Evolutionary conservation across 352 stramenopile species (phyloP), one percentile per base, ranked within the genome.

Genomic region (Nothophytophthora sp.): DNA sequence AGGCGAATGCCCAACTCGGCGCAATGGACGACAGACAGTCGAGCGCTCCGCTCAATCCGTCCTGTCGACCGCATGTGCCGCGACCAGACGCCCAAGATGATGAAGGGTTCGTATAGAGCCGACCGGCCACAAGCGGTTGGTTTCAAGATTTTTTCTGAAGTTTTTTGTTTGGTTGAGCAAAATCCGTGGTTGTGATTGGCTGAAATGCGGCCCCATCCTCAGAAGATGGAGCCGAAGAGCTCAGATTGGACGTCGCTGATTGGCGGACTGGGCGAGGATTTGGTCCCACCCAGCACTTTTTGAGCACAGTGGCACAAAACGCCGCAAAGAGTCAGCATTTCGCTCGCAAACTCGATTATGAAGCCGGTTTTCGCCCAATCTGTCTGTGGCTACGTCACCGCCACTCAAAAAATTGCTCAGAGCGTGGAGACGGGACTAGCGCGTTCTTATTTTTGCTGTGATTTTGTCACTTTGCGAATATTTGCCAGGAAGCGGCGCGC

Each of bases 211-310:
- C n/a, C n/a, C n/a, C n/a, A n/a, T n/a, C n/a, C n/a, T n/a, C n/a
- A n/a, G n/a, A n/a, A n/a, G n/a, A n/a, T n/a, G n/a, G n/a, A n/a
- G n/a, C n/a, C n/a, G n/a, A n/a, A n/a, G n/a, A n/a, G n/a, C n/a
- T n/a, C n/a, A n/a, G n/a, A n/a, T n/a, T n/a, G n/a, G n/a, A n/a
- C n/a, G n/a, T n/a, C n/a, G n/a, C n/a, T n/a, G n/a, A 25, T 41
- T 7, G 24, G 20, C 18, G 35, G 35, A 22, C 35, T 32, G 27
- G 16, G n/a, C 15, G 13, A 16, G 11, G n/a, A n/a, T n/a, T 37
- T 61, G 51, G 59, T 63, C 53, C 53, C 60, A 63, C 53, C 60
- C 34, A n/a, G 10, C 25, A n/a, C n/a, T n/a, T n/a, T 36, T 52
- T 55, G 51, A 37, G 46, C 28, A 41, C 27, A 54, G 35, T 54